These are phyloP conservation scores for Lentinula raphanica DNA, from an alignment of 768 basidiomycete genomes.

Conservation along the genomic window DNA sequence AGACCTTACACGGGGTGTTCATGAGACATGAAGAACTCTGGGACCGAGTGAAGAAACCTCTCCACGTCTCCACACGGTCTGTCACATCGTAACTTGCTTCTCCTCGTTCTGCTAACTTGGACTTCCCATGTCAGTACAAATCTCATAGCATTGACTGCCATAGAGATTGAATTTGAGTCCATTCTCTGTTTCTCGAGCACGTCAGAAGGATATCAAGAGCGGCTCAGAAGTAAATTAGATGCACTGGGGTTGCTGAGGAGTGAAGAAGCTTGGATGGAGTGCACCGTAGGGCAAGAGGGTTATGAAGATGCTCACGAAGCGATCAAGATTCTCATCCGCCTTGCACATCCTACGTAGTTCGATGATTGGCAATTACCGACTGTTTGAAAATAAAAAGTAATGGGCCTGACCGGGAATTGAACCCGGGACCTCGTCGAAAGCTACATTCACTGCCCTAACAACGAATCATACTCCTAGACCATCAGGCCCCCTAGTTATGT, in stretches of 20 bases:
- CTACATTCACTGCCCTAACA: no score
- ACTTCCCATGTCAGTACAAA: conserved; percentile 28
- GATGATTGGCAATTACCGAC: no score
- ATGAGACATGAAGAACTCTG: conserved; percentile 19
- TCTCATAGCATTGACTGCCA: conserved; percentile 37
- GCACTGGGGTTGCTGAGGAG: conserved; percentile 30
- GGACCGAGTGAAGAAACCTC: background rate
- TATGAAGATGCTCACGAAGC: conserved; percentile 37
- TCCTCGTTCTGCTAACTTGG: background rate
- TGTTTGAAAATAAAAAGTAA: no score
- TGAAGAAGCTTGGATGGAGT: conserved; percentile 19
- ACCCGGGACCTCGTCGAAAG: no score
- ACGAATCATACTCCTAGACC: no score
- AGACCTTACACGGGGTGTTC: background rate
- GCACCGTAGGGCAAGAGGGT: conserved; percentile 17
- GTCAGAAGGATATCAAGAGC: conserved; percentile 40
- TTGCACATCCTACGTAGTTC: background rate
- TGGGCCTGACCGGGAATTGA: no score
- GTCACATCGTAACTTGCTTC: background rate
- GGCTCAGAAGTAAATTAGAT: conserved; percentile 25
- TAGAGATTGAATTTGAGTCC: conserved; percentile 39
- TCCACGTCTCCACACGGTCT: conserved; percentile 7
- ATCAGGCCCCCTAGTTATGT: no score
- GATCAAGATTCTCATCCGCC: background rate
- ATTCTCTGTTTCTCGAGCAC: conserved; percentile 48